Evolutionary conservation across 176 grass and related monocot genomes (phyloP).

Genomic region (Pontederia paniculata): DNA sequence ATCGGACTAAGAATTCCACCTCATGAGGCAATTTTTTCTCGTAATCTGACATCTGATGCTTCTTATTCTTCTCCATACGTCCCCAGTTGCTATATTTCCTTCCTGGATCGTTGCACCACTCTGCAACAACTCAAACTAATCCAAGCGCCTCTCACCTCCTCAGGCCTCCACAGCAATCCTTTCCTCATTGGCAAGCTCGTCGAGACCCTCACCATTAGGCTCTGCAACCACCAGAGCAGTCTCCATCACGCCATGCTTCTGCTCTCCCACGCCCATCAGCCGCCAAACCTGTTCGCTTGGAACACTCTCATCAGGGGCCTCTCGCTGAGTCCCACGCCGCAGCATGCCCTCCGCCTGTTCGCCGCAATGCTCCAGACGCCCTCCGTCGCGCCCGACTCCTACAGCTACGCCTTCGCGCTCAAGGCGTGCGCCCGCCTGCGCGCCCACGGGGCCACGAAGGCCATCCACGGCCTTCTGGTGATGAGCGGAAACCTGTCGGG

Average conservation of each 20-base stretch:
- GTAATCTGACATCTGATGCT: too few species aligned
- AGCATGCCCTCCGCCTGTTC: conserved; percentile 9
- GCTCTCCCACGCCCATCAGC: background rate
- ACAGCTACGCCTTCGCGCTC: conserved; percentile 9
- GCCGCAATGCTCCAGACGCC: conserved; percentile 1
- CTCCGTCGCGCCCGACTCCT: background rate
- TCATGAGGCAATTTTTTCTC: too few species aligned
- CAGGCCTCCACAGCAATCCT: background rate
- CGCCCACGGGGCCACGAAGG: background rate
- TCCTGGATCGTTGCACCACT: background rate
- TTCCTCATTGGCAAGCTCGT: conserved; percentile 13
- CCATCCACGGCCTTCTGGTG: conserved; percentile 3
- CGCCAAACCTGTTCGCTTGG: conserved; percentile 11
- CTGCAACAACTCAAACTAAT: conserved; percentile 8
- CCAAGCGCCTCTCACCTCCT: conserved; percentile 6
- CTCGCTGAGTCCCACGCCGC: background rate
- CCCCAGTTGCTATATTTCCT: background rate
- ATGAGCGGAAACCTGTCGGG: background rate
- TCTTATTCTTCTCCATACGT: background rate
- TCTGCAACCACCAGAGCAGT: background rate
- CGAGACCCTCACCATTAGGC: background rate
- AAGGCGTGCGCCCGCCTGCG: conserved; percentile 3
- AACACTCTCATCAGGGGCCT: conserved; percentile 12
- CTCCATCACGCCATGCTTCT: conserved; percentile 7
- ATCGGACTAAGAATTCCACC: too few species aligned